Conservation (phyloP, 2,329 filamentous ascomycete species). For the Rhynchosporium graminicola region DNA sequence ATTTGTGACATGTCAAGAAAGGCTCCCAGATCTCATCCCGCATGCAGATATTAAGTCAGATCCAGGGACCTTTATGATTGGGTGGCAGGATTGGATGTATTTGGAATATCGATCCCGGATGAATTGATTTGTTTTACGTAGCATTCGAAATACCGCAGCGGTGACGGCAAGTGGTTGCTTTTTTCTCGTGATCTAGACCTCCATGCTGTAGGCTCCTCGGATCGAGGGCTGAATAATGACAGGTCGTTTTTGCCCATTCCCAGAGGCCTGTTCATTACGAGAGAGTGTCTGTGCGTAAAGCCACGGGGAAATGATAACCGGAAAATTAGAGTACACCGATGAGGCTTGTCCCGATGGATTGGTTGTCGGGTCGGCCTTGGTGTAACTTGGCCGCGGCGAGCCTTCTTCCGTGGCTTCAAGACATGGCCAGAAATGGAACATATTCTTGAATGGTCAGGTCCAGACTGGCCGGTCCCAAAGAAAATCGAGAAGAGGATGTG, state of each 20-base stretch:
- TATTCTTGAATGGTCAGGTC: background rate
- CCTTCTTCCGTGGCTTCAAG: background rate
- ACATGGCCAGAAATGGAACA: background rate
- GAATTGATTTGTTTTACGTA: background rate
- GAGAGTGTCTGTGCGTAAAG: background rate
- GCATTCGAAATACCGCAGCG: background rate
- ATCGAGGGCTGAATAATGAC: background rate
- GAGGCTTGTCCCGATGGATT: background rate
- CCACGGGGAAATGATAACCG: background rate
- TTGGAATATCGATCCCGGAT: slow-evolving; percentile 10
- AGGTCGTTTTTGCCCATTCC: background rate
- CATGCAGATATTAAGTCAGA: background rate
- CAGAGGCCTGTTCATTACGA: background rate
- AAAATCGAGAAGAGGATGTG: background rate
- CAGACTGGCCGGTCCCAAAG: background rate
- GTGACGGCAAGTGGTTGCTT: slow-evolving; percentile 5
- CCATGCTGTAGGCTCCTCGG: background rate
- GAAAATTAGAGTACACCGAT: background rate
- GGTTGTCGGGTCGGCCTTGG: slow-evolving; percentile 3
- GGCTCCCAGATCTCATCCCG: background rate
- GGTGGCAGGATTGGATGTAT: background rate
- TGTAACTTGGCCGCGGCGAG: background rate
- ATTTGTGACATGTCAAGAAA: slow-evolving; percentile 5
- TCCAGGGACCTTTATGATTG: background rate
- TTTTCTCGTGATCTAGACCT: slow-evolving; percentile 10